phyloP scores from a whole-genome alignment of 2,329 filamentous ascomycete genomes.

The Juglanconis juglandina region DNA sequence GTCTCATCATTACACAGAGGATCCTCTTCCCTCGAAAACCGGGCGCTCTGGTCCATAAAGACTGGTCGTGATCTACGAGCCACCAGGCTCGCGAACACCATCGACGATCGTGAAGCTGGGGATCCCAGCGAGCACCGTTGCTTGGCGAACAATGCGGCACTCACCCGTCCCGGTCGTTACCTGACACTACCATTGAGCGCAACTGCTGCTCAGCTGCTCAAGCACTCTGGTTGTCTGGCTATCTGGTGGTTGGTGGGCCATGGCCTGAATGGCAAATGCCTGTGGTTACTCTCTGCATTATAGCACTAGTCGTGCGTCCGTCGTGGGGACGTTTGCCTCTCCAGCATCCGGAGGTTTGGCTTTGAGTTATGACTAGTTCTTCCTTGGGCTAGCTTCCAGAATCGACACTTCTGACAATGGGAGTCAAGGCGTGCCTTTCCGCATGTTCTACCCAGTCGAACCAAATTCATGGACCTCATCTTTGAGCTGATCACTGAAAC shows the following conservation, averaged over 20 bases:
- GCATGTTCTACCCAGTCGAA: background rate
- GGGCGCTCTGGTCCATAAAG: background rate
- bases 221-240: background rate
- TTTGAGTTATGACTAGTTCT: too few relatives aligned
- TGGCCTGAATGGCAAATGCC: background rate
- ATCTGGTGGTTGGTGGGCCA: too few relatives aligned
- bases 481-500: background rate
- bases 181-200: conserved; percentile 1
- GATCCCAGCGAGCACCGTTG: conserved; percentile 4
- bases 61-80: conserved; percentile 1
- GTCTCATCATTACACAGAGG: background rate
- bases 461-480: background rate
- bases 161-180: background rate
- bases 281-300: background rate
- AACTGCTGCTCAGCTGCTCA: background rate
- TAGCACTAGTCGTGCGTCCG: background rate
- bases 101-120: conserved; percentile 1
- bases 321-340: background rate
- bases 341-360: background rate
- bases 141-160: conserved; percentile 6
- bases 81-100: background rate
- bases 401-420: background rate
- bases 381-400: background rate
- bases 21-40: background rate
- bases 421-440: background rate